Evolutionary conservation across 1,284 basidiomycete genomes (phyloP).

Genomic region (Agaricales sp.): DNA sequence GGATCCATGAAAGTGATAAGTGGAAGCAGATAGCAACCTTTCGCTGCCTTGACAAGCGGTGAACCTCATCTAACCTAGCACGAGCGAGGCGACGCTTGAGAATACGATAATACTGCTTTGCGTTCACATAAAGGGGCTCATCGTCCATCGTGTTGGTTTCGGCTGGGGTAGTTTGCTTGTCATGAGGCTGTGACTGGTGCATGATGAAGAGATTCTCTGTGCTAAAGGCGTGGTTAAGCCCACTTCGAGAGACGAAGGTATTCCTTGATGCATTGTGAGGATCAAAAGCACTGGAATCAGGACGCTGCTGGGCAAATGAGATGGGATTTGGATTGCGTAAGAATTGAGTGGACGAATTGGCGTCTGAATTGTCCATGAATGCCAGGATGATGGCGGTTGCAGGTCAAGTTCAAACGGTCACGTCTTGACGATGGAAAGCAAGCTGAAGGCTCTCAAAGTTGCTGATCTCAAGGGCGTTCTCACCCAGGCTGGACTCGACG

Average conservation of each 20-base stretch:
- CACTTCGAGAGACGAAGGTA: too few relatives aligned
- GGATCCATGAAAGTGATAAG: not conserved
- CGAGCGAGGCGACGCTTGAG: conserved; percentile 85
- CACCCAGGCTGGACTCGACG: conserved; percentile 34
- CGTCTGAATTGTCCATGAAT: too few relatives aligned
- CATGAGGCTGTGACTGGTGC: too few relatives aligned
- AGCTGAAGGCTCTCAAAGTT: conserved; percentile 54
- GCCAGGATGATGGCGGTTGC: too few relatives aligned
- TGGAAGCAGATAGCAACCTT: conserved; percentile 40
- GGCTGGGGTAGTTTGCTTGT: conserved; percentile 14
- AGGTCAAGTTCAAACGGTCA: too few relatives aligned
- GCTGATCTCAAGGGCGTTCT: conserved; percentile 59
- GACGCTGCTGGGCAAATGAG: too few relatives aligned
- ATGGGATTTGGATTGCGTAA: too few relatives aligned
- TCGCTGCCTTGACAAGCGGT: conserved; percentile 81
- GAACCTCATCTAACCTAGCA: conserved; percentile 84
- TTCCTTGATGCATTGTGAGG: too few relatives aligned
- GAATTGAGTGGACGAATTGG: too few relatives aligned
- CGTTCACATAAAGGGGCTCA: conserved; percentile 94
- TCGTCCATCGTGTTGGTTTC: conserved; percentile 84
- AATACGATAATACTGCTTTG: conserved; percentile 96
- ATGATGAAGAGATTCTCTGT: too few relatives aligned
- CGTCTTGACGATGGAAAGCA: conserved; percentile 10
- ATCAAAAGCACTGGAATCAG: too few relatives aligned
- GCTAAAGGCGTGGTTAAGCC: too few relatives aligned